Percentiles rank a stretch among this genome's conserved stretches.
Evolutionary conservation across 2,329 filamentous ascomycete genomes (phyloP).

Genomic region (Trichoderma guizhouense): DNA sequence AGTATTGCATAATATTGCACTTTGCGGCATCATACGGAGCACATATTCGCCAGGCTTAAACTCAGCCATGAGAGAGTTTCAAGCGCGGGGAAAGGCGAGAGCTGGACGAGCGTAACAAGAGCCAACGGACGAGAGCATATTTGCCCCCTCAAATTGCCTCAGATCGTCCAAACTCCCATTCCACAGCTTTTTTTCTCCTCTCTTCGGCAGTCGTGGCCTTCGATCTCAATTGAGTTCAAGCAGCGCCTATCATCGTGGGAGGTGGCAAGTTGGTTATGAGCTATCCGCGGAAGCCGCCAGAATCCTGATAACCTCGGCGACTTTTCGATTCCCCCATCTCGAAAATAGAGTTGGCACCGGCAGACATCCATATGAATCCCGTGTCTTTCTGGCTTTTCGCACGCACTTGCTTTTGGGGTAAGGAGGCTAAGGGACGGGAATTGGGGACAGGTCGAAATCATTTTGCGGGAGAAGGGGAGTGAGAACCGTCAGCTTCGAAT

Average conservation of each 20-base stretch:
- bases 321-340: not conserved
- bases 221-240: constrained; percentile 8
- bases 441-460: not conserved
- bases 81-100: not conserved
- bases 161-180: not conserved
- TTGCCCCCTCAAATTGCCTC: not conserved
- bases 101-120: not conserved
- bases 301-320: constrained; percentile 8
- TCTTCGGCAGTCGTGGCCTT: not conserved
- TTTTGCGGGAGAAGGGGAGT: not conserved
- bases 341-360: constrained; percentile 10
- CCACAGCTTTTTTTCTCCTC: not conserved
- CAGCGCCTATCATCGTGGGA: not conserved
- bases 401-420: constrained; percentile 14
- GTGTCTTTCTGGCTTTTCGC: not conserved
- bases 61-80: not conserved
- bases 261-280: not conserved
- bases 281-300: constrained; percentile 11
- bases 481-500: not conserved
- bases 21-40: not conserved
- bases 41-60: not conserved
- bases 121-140: not conserved
- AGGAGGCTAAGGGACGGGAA: not conserved
- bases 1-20: not conserved
- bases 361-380: constrained; percentile 5